Evolutionary conservation across 164 flowering plant genomes (phyloP), one percentile per base, ranked within the genome.

Genomic region (Berberis vulgaris): DNA sequence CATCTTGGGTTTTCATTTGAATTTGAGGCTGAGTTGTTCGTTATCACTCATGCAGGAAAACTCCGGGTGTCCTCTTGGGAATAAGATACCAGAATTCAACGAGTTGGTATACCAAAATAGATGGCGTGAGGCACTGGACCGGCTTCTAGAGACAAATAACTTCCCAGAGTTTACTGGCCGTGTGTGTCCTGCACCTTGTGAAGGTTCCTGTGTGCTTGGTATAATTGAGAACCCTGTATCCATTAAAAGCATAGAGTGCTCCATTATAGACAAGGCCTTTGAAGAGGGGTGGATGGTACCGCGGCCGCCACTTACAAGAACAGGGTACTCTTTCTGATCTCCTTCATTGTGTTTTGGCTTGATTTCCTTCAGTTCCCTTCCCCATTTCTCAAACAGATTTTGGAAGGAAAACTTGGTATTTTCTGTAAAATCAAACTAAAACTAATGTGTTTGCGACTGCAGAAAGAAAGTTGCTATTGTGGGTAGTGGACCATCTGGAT

Each of bases 231-330:
- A 95, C 75, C 99, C 99, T 13, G 99, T 95, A 7, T 88, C 99
- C 38, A 95, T 95, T 58, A 95, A 95, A 76, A 89, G 74, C 71
- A 91, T 95, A 61, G 99, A 95, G 73, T 91, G 99, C 70, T 69
- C 98, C 38, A 95, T 95, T 62, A 91, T 95, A 59, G 99, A 95
- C 79, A 95, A 88, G 80, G 99, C 96, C 67, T 95, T 91, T 65
- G 91, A 86, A 59, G 99, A 95, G 75, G 99, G 99, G 2, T 95
- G 99, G 99, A 95, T 95, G 97, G 84, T 85, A 57, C 97, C 99
- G 53, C 79, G 97, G 49, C 99, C 99, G 65, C 99, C 99, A 5
- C 77, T 67, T 10, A 74, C 38, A 67, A 84, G 98, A 80, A 84
- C 97, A 44, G 97, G 96, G 99, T 95, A 88, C 26, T 63, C 84